Percentiles rank a stretch among this genome's conserved stretches.
phyloP scores from a whole-genome alignment of 306 rosid species.

The Datisca glomerata region DNA sequence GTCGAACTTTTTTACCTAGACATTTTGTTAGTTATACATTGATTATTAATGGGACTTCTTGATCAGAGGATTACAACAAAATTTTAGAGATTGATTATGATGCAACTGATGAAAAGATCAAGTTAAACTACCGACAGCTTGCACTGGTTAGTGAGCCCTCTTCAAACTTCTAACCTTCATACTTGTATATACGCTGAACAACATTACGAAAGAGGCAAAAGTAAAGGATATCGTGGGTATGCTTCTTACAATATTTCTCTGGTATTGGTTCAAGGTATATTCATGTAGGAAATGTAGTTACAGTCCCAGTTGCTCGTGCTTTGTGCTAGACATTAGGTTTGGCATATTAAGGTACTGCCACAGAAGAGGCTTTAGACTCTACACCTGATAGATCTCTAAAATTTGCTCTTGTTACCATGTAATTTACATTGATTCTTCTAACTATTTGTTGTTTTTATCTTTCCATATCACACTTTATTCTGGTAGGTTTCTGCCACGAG shows the following conservation, averaged over 20 bases:
- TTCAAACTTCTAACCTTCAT: conserved; percentile 8
- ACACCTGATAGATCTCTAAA: no score
- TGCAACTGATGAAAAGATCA: conserved; percentile 60
- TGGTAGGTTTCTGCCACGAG: conserved; percentile 95
- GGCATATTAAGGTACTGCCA: conserved; percentile 32
- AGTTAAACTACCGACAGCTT: conserved; percentile 53
- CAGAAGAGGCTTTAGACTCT: no score
- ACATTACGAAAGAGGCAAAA: no score
- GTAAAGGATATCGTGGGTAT: no score
- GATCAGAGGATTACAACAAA: conserved; percentile 51
- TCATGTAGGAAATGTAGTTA: conserved; percentile 90
- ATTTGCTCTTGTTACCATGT: conserved; percentile 6
- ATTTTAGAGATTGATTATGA: conserved; percentile 66
- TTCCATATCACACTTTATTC: conserved; percentile 7
- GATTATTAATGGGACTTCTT: no score
- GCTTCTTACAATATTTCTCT: no score
- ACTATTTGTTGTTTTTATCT: conserved; percentile 12
- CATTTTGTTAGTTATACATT: no score
- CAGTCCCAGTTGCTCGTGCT: conserved; percentile 71
- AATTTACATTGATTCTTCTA: conserved; percentile 4
- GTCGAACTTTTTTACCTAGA: no score
- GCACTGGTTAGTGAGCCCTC: conserved; percentile 45
- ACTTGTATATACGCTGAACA: no score
- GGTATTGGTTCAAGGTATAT: no score
- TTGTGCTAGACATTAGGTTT: conserved; percentile 57